phyloP scores from a whole-genome alignment of 1,284 basidiomycete genomes.

The Heterobasidion annosum region DNA sequence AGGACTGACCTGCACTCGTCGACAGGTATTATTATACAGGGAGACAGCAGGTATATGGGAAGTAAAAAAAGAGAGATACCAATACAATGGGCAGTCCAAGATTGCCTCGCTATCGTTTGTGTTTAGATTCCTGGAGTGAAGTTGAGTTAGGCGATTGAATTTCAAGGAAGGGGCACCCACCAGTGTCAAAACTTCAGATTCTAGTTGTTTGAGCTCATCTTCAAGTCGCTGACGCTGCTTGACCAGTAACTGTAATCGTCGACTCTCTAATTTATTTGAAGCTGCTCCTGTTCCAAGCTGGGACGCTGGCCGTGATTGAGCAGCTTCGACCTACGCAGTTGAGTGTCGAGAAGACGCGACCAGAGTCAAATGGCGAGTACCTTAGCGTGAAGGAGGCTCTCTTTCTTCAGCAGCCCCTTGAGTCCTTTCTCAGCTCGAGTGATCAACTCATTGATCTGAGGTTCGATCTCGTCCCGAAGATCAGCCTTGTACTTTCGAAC shows the following conservation, averaged over 20 bases:
- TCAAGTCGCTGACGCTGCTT: conserved; percentile 58
- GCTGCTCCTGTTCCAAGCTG: conserved; percentile 36
- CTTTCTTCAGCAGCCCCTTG: conserved; percentile 46
- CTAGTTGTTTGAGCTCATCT: conserved; percentile 41
- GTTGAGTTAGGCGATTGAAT: not conserved
- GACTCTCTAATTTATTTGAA: conserved; percentile 54
- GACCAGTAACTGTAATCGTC: conserved; percentile 49
- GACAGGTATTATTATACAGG: too few species aligned
- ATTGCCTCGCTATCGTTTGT: not conserved
- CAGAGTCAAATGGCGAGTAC: conserved; percentile 22
- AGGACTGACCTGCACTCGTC: too few species aligned
- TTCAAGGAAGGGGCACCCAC: conserved; percentile 22
- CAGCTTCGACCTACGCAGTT: conserved; percentile 38
- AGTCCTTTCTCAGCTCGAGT: conserved; percentile 63
- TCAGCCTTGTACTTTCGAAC: conserved; percentile 62
- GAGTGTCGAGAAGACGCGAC: not conserved
- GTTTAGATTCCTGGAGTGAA: not conserved
- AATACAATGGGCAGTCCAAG: too few species aligned
- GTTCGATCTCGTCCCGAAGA: conserved; percentile 68
- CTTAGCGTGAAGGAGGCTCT: conserved; percentile 49
- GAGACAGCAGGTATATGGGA: too few species aligned
- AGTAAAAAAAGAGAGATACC: too few species aligned
- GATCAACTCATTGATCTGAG: conserved; percentile 65
- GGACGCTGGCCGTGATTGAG: conserved; percentile 33
- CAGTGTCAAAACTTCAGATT: conserved; percentile 49